phyloP scores from a whole-genome alignment of 768 basidiomycete genomes.

The Paxillus involutus region DNA sequence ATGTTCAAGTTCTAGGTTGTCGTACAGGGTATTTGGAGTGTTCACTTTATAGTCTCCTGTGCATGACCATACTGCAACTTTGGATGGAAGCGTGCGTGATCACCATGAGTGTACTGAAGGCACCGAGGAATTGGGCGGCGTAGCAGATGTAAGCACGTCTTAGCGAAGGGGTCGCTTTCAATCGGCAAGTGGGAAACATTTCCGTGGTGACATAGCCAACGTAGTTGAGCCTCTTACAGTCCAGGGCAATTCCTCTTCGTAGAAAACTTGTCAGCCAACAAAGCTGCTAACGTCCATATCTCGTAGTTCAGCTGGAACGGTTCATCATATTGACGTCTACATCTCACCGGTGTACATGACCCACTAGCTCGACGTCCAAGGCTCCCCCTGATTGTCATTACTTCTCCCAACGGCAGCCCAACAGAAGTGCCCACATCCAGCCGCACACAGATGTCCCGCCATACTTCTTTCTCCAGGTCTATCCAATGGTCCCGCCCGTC shows the following conservation, averaged over 20 bases:
- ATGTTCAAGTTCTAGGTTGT: too few relatives aligned
- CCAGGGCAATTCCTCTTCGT: too few relatives aligned
- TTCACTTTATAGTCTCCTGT: too few relatives aligned
- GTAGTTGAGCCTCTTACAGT: too few relatives aligned
- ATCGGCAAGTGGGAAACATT: too few relatives aligned
- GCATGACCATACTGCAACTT: too few relatives aligned
- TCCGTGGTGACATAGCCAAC: too few relatives aligned
- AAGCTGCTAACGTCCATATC: too few relatives aligned
- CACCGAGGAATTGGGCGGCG: slow-evolving; percentile 18
- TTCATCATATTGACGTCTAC: background rate
- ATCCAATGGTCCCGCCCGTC: slow-evolving; percentile 1
- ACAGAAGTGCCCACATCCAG: slow-evolving; percentile 82
- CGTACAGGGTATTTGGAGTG: too few relatives aligned
- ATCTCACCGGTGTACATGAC: background rate
- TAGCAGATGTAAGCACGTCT: background rate
- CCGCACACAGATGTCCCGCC: slow-evolving; percentile 66
- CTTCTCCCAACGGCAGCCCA: slow-evolving; percentile 49
- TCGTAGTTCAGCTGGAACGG: background rate
- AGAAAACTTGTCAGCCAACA: too few relatives aligned
- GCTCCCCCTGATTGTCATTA: background rate
- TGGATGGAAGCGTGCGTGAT: too few relatives aligned
- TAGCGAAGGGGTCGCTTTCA: too few relatives aligned
- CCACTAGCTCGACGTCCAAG: background rate
- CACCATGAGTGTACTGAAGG: slow-evolving; percentile 27
- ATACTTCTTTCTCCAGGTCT: slow-evolving; percentile 10